Base-by-base conservation (phyloP, 2,329 filamentous ascomycete genomes). In the Fusarium albosuccineum region DNA sequence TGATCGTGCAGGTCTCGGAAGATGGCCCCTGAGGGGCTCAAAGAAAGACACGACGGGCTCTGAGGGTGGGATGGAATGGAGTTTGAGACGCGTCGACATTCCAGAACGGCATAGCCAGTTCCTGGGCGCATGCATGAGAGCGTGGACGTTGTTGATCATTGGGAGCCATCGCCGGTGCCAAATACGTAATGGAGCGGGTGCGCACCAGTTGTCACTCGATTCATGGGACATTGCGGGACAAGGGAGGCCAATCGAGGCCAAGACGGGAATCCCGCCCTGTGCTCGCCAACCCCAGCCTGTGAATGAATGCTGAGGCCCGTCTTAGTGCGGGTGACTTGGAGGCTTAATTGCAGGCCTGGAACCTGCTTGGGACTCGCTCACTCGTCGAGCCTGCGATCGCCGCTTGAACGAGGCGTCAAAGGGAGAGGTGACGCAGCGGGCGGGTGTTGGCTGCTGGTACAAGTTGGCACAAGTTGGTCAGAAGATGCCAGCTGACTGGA, bases 161-260 rank as follows among this genome's bases (percentile, higher is more conserved):
- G 55, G 64, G 54, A 68, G 57, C 62, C 61, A 42, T 48, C 44
- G 44, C 51, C 33, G 61, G 60, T 56, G 62, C 51, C 56, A 55
- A 73, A 68, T 69, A 73, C 70, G 68, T 70, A 71, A 73, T 67
- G 66, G 59, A 66, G 53, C 68, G 61, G 45, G 63, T 73, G 68
- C 54, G 55, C 56, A 62, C 59, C 57, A 61, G 60, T 58, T 69
- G 67, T 67, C 68, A 70, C 46, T 63, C 52, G 57, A 49, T 56
- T 56, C 49, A 37, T 29, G 40, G 48, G 37, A 59, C 56, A 48
- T 54, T 37, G 53, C 64, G 67, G 67, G 63, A 64, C 66, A 52
- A 64, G 54, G 34, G 44, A 62, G 61, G 42, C 53, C 61, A 66
- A 71, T 61, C 53, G 46, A 70, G 27, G 50, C 34, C 41, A 60